Percentiles rank a stretch among this genome's conserved stretches.
Conservation (phyloP, 257 asterid species). For the Ligustrum vulgare region DNA sequence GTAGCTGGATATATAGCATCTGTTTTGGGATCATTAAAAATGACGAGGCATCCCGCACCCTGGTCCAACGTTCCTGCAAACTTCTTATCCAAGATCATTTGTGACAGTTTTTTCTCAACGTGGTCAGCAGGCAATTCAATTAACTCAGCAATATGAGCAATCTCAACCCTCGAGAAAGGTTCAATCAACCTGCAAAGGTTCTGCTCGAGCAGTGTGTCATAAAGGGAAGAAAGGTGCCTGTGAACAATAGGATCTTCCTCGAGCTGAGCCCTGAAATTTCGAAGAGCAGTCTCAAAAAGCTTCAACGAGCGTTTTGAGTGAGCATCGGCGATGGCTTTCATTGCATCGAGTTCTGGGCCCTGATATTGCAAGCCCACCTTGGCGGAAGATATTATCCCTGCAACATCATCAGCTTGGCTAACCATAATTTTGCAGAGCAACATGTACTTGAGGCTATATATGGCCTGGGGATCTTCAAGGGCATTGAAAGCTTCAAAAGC, state of each 20-base stretch:
- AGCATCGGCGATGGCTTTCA: conserved; percentile 71
- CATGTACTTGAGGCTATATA: conserved; percentile 63
- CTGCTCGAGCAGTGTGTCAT: conserved; percentile 63
- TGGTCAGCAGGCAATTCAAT: conserved; percentile 55
- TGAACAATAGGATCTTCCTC: conserved; percentile 72
- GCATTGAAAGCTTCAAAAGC: conserved; percentile 70
- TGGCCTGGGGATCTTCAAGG: conserved; percentile 59
- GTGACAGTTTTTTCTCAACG: conserved; percentile 60
- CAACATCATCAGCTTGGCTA: conserved; percentile 63
- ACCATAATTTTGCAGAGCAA: conserved; percentile 64
- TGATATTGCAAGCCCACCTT: conserved; percentile 60
- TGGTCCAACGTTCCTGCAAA: conserved; percentile 70
- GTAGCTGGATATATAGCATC: conserved; percentile 61
- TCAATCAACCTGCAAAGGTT: conserved; percentile 69
- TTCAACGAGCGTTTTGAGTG: conserved; percentile 59
- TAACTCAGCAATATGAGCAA: conserved; percentile 56
- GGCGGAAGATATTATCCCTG: conserved; percentile 55
- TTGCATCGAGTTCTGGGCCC: conserved; percentile 60
- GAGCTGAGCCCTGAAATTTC: conserved; percentile 53
- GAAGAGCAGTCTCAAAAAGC: conserved; percentile 55
- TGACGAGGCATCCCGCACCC: conserved; percentile 63
- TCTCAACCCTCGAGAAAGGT: conserved; percentile 65
- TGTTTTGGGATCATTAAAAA: conserved; percentile 59
- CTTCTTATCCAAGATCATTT: conserved; percentile 66
- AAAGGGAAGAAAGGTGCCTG: conserved; percentile 64